phyloP scores from a whole-genome alignment of 1,139 yeast genomes.

The Geotrichum europaeum region DNA sequence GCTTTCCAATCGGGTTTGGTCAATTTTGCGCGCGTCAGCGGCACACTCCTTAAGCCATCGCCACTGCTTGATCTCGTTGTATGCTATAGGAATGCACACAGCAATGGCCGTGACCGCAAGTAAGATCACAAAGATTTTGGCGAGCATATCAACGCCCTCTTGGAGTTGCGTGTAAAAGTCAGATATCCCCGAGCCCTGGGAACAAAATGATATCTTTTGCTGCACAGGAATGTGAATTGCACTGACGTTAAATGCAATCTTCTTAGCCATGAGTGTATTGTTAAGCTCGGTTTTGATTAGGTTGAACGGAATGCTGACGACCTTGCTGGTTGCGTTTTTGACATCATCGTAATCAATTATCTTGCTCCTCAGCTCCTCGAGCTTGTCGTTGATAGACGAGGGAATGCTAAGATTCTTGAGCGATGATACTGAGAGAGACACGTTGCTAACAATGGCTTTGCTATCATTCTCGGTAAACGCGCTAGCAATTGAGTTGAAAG shows the following conservation, averaged over 20 bases:
- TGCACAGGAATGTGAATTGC: constrained; percentile 16
- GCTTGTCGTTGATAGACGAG: constrained; percentile 46
- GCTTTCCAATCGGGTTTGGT: background rate
- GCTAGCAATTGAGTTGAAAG: constrained; percentile 41
- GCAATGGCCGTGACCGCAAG: constrained; percentile 39
- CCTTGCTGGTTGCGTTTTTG: constrained; percentile 43
- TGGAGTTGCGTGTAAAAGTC: constrained; percentile 34
- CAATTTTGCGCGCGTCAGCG: constrained; percentile 22
- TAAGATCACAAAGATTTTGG: constrained; percentile 39
- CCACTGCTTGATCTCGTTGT: constrained; percentile 49
- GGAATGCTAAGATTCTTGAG: constrained; percentile 62
- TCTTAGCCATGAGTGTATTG: constrained; percentile 10
- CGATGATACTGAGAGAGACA: constrained; percentile 54
- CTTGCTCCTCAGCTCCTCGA: constrained; percentile 41
- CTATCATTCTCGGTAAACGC: constrained; percentile 48
- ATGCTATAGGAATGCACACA: constrained; percentile 41
- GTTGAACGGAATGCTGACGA: constrained; percentile 51
- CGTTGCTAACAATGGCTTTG: constrained; percentile 28
- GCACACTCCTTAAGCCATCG: constrained; percentile 34
- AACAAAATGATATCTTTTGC: constrained; percentile 22
- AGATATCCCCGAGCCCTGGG: constrained; percentile 23
- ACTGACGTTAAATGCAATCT: constrained; percentile 19
- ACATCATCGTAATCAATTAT: constrained; percentile 57
- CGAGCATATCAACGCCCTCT: constrained; percentile 32
- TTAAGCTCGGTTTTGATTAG: constrained; percentile 41